Evolutionary conservation across 1,284 basidiomycete species (phyloP), one percentile per base, ranked within the genome.

Genomic region (Lignosus rhinocerotis): DNA sequence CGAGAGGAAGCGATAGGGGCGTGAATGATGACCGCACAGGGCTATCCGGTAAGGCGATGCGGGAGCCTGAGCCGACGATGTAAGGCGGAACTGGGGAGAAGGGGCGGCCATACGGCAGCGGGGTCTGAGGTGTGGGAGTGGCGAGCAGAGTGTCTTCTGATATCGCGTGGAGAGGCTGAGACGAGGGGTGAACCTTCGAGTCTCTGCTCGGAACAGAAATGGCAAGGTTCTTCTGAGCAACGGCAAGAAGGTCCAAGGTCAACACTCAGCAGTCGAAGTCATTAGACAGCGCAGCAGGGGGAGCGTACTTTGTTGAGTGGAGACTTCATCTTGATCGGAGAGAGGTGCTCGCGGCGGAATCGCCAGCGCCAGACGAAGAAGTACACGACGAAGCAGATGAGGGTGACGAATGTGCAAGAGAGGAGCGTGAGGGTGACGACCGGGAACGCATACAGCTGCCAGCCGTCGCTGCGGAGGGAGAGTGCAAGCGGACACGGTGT

Each of bases 381-480:
- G 32, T 48, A 58, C 10, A 52, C 30, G 2, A 58, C 45, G 17
- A 58, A 49, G 14, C 39, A 49, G 25, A 43, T 41, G 11, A 61
- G 56, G 1, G 51, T 21, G 12, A 61, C 9, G 34, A 53, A 38
- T 3, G 51, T 51, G 25, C 47, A 57, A 2, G 49, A 55, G 12
- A 51, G 48, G 19, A 61, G 41, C 6, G 51, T 50, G 0, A 61
- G 51, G 46, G 44, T 51, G 0, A 53, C 54, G 41, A 58, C 42
- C 4, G 56, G 56, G 16, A 58, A 25, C 6, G 41, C 46, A 41
- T 53, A n/a, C n/a, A 45, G 49, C 0, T 53, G 47, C 36, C 38
- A 51, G 31, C 49, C 53, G 7, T 21, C 25, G 14, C 36, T n/a
- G n/a, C n/a, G n/a, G n/a, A n/a, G n/a, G n/a, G n/a, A n/a, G n/a